Percentiles rank a stretch among this genome's conserved stretches.
These are phyloP conservation scores for Fusarium armeniacum DNA, from an alignment of 2,329 filamentous ascomycete genomes.

Conservation along the genomic window DNA sequence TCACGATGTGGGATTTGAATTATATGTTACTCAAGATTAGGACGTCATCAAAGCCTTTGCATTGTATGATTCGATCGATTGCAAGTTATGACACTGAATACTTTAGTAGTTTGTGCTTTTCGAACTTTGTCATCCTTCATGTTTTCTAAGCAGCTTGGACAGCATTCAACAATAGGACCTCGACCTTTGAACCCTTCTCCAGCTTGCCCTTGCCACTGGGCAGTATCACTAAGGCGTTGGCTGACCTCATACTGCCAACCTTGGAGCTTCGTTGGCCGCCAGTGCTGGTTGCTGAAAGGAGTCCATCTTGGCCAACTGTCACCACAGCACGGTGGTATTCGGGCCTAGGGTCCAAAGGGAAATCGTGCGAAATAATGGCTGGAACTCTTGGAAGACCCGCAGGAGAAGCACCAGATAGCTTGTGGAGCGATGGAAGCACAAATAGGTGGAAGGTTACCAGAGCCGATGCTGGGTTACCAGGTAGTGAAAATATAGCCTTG, in stretches of 20 bases:
- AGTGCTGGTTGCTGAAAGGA: constrained; percentile 82
- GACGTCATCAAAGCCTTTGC: constrained; percentile 31
- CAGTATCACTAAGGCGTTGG: constrained; percentile 87
- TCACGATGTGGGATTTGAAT: constrained; percentile 49
- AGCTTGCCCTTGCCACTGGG: constrained; percentile 75
- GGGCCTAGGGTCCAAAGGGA: constrained; percentile 81
- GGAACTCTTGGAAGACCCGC: constrained; percentile 79
- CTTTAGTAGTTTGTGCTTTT: not conserved
- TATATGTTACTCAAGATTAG: constrained; percentile 47
- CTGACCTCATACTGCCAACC: constrained; percentile 88
- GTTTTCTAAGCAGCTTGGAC: constrained; percentile 49
- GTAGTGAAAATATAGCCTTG: constrained; percentile 88
- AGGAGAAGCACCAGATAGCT: constrained; percentile 76
- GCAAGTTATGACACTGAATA: constrained; percentile 32
- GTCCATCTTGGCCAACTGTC: constrained; percentile 73
- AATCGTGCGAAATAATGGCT: constrained; percentile 79
- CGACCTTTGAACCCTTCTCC: constrained; percentile 76
- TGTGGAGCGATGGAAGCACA: constrained; percentile 87
- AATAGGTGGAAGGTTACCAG: constrained; percentile 95
- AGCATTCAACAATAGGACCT: constrained; percentile 83
- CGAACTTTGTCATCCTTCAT: not conserved
- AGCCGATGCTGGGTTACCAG: constrained; percentile 93
- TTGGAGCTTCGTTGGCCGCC: constrained; percentile 90
- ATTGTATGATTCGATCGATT: constrained; percentile 42
- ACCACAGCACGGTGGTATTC: constrained; percentile 94